These are phyloP conservation scores for Lepidium didymum DNA, from an alignment of 345 rosid species.

Conservation along the genomic window DNA sequence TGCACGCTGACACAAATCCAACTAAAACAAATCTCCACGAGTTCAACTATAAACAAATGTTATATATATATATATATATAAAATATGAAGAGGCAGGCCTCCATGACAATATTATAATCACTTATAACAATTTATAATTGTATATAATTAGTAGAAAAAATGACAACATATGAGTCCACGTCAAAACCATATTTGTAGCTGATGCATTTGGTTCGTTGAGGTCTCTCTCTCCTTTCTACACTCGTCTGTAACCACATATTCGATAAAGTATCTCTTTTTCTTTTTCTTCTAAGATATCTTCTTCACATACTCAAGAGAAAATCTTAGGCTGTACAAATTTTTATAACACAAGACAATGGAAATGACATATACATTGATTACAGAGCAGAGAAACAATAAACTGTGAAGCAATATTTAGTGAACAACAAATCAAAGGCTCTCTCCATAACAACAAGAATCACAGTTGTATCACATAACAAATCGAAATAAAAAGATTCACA, in stretches of 20 bases:
- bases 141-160: neutral
- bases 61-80: neutral
- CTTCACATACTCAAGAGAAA: neutral
- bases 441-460: too few relatives aligned
- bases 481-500: too few relatives aligned
- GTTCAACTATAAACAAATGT: slow-evolving; percentile 1
- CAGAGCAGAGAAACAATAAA: too few relatives aligned
- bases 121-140: neutral
- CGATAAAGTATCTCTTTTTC: slow-evolving; percentile 25
- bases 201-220: slow-evolving; percentile 46
- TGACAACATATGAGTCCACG: slow-evolving; percentile 24
- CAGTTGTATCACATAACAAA: too few relatives aligned
- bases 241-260: slow-evolving; percentile 52
- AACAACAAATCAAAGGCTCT: too few relatives aligned
- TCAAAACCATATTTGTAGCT: slow-evolving; percentile 67
- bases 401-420: too few relatives aligned
- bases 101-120: neutral
- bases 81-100: neutral
- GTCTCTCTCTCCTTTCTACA: slow-evolving; percentile 5
- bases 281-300: slow-evolving; percentile 21
- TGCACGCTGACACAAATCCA: slow-evolving; percentile 13
- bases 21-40: slow-evolving; percentile 6
- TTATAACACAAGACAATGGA: too few relatives aligned
- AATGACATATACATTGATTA: too few relatives aligned
- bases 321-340: too few relatives aligned